A percentile compares a stretch with the other conserved stretches of the same genome.
phyloP scores from a whole-genome alignment of 306 rosid genomes.

The Cyamopsis tetragonoloba region DNA sequence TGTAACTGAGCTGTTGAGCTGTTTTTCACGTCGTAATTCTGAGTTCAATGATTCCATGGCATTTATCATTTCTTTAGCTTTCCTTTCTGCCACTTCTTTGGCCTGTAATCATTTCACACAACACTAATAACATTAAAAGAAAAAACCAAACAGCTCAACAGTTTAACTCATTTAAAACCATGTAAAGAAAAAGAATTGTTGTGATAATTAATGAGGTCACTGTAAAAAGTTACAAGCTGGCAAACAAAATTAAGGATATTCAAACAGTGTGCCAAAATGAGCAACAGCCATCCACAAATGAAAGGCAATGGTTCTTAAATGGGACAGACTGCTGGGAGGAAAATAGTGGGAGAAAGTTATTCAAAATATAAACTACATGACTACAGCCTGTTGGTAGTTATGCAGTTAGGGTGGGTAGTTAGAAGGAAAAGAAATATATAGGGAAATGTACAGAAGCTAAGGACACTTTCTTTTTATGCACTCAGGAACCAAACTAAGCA shows the following conservation, averaged over 20 bases:
- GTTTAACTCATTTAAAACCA: constrained; percentile 7
- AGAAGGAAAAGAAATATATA: too few species aligned
- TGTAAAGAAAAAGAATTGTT: neutral
- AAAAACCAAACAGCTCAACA: neutral
- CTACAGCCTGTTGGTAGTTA: too few species aligned
- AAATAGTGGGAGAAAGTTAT: too few species aligned
- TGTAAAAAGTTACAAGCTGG: neutral
- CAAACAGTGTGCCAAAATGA: neutral
- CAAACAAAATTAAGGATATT: neutral
- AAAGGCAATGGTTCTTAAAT: neutral
- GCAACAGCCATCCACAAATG: neutral
- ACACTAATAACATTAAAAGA: neutral
- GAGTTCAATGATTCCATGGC: constrained; percentile 59
- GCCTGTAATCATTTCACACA: constrained; percentile 50
- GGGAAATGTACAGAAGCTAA: too few species aligned
- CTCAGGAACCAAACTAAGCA: too few species aligned
- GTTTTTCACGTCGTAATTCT: constrained; percentile 67
- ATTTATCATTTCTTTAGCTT: constrained; percentile 48
- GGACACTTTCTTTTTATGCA: too few species aligned
- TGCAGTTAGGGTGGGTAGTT: too few species aligned
- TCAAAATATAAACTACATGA: too few species aligned
- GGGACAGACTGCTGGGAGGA: too few species aligned
- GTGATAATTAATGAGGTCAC: constrained; percentile 10
- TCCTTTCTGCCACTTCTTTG: constrained; percentile 80
- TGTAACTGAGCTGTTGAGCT: constrained; percentile 55